These are phyloP conservation scores for Ceraceosorus guamensis DNA, from an alignment of 1,284 basidiomycete species.

Conservation along the genomic window DNA sequence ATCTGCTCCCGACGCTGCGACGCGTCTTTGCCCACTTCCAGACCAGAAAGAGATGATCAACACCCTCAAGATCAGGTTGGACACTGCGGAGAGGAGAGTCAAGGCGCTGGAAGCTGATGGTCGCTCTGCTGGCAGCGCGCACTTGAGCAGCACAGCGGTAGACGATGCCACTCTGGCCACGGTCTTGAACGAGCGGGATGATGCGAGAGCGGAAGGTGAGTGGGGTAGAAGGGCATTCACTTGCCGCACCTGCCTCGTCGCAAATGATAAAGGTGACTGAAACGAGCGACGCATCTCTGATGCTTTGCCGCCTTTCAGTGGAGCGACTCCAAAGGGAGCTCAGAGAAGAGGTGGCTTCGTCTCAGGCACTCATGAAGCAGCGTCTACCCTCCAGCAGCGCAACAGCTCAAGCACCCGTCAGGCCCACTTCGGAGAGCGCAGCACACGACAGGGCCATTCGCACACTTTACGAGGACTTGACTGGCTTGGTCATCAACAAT, in stretches of 20 bases:
- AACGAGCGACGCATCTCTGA: too few relatives aligned
- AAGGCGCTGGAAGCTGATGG: conserved; percentile 11
- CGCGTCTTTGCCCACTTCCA: background rate
- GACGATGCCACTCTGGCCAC: conserved; percentile 6
- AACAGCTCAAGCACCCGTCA: too few relatives aligned
- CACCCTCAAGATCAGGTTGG: conserved; percentile 23
- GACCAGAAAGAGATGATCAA: conserved; percentile 8
- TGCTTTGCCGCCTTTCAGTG: background rate
- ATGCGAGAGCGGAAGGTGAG: conserved; percentile 15
- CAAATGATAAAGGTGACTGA: too few relatives aligned
- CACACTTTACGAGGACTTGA: conserved; percentile 45
- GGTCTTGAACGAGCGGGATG: conserved; percentile 6
- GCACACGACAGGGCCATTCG: conserved; percentile 36
- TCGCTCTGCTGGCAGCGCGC: conserved; percentile 9
- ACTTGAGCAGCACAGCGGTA: conserved; percentile 2
- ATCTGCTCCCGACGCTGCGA: background rate
- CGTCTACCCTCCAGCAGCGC: too few relatives aligned
- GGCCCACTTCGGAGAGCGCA: background rate
- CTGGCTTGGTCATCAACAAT: conserved; percentile 30
- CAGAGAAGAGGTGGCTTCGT: background rate
- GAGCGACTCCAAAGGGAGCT: background rate
- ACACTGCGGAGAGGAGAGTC: conserved; percentile 21
- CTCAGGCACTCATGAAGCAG: background rate
- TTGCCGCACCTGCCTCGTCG: too few relatives aligned
- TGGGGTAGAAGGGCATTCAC: background rate